Base-by-base conservation (phyloP, 495 filamentous ascomycete genomes). In the Talaromyces stipitatus region DNA sequence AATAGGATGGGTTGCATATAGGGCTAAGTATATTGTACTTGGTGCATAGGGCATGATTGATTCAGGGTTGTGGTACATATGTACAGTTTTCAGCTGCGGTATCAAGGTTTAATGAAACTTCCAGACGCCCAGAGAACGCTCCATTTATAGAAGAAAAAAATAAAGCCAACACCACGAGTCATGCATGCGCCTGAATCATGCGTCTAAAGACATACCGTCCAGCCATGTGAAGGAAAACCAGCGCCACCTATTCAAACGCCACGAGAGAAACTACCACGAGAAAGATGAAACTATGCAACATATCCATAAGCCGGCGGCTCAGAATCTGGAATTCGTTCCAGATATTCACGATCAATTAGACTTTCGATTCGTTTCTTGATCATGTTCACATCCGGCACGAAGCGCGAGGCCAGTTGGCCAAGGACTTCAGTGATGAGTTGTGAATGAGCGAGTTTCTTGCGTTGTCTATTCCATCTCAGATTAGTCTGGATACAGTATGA, bases 301-400 rank as follows among this genome's bases (percentile, higher is more conserved):
- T 96, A 96, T 30, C 81, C 78, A 64, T 96, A 96, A 1, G 85
- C 82, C 2, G 90, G 78, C 4, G 78, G 72, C 11, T 86, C 82
- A 3, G 72, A 74, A 28, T 85, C 82, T 18, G 91, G 87, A 0
- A 92, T 75, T 24, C 94, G 84, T 69, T 95, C 92, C n/a, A 99
- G 72, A 64, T 97, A 99, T 65, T 99, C 94, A 46, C 91, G 81
- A 59, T 88, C 85, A 53, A 99, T 94, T 60, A 99, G 70, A 62
- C 87, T 88, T 68, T 99, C 94, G 57, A 99, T 90, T n/a, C 88
- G 83, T 65, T 83, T 85, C 76, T 99, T 99, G 72, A 97, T 86
- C 79, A 97, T 89, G 36, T 79, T 78, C 29, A 97, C 78, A 58
- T 97, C 92, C 0, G 94, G 95, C 57, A 86, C 85, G 74, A 99